Base-by-base conservation (phyloP, 306 rosid genomes). In the Vigna angularis region DNA sequence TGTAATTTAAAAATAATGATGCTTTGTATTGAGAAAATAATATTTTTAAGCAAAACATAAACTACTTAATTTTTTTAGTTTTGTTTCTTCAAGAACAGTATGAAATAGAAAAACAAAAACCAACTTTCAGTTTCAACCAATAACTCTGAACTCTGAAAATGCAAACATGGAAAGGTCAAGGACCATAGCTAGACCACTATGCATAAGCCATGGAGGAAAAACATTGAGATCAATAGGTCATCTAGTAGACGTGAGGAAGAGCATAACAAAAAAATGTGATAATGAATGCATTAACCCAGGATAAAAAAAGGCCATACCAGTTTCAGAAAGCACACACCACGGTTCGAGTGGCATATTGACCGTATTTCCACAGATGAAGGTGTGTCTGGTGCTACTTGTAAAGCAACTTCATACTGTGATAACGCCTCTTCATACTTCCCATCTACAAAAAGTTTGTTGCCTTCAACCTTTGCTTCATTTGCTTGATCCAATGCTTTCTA, bases 401-500 rank as follows among this genome's bases (percentile, higher is more conserved):
- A 81, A 51, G 95, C 93, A 70, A 77, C 85, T 74, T 90, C 97
- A 74, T 90, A 92, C 66, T 85, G 82, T 6, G 74, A 76, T 16
- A 90, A 63, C 20, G 98, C 98, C 87, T 92, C 98, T 81, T 91
- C 96, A 80, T 79, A 95, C 70, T 83, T 87, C 34, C 91, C 97
- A 36, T 81, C 84, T 50, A 85, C 86, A 80, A 86, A 95, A 66
- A 86, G 84, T 36, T 82, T 83, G 79, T 95, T 95, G 69, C 98
- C 98, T 85, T 88, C 95, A 71, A 85, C 9, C 79, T 92, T 94
- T 0, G 93, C 91, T 56, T 87, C 91, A 79, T 88, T 94, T 55
- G 97, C 97, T 87, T 85, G 83, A 66, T 66, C 87, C 70, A 94
- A 76, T 26, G 93, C 89, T 84, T 90, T 92, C 93, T 92, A 90